Evolutionary conservation across 169 alveolate species (phyloP).

Genomic region (Plasmodium knowlesi): DNA sequence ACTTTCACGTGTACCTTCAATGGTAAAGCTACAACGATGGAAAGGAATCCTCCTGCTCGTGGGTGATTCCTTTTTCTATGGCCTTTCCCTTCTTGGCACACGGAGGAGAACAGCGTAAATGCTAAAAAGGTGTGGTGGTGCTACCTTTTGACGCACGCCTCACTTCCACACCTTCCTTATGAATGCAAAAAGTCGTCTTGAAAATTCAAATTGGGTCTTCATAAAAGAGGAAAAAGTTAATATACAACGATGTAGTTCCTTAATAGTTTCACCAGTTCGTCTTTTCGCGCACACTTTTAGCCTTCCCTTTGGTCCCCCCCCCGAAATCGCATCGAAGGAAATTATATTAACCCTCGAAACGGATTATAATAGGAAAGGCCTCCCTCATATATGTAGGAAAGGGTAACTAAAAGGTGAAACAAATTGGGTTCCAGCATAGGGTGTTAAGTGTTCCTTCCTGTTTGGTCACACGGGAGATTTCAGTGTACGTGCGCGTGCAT

Average conservation of each 20-base stretch:
- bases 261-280: neutral
- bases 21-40: neutral
- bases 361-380: neutral
- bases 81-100: neutral
- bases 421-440: neutral
- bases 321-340: neutral
- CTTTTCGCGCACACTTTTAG: neutral
- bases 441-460: neutral
- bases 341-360: neutral
- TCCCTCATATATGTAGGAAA: neutral
- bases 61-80: neutral
- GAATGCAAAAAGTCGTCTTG: neutral
- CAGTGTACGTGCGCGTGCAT: neutral
- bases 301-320: neutral
- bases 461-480: neutral
- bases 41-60: neutral
- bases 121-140: neutral
- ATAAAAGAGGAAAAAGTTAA: neutral
- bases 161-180: neutral
- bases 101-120: neutral
- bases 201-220: neutral
- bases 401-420: neutral
- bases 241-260: neutral
- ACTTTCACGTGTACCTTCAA: neutral
- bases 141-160: neutral